Percentiles rank a stretch among this genome's conserved stretches.
Conservation (phyloP, 768 basidiomycete genomes). For the Panellus pusillus region DNA sequence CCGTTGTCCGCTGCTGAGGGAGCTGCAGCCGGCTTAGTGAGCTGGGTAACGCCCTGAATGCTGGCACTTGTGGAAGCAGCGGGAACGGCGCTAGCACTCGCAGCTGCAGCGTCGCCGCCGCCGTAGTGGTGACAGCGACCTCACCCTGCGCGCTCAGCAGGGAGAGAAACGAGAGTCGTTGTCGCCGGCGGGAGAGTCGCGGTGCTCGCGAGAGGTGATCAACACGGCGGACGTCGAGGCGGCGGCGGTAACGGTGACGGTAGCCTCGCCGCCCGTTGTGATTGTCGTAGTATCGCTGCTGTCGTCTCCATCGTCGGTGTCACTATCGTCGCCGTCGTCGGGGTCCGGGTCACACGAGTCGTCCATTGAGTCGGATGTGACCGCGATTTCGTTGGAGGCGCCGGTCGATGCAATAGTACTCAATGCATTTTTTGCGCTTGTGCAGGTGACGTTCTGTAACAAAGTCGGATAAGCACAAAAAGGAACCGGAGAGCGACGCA, state of each 20-base stretch:
- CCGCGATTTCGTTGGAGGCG: slow-evolving; percentile 41
- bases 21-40: not conserved
- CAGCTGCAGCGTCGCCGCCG: not conserved
- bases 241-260: slow-evolving; percentile 34
- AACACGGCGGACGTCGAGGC: slow-evolving; percentile 26
- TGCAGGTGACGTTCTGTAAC: slow-evolving; percentile 48
- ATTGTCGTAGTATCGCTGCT: not conserved
- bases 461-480: slow-evolving; percentile 2
- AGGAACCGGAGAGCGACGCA: slow-evolving; percentile 58
- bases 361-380: slow-evolving; percentile 22
- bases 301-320: slow-evolving; percentile 8
- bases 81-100: not conserved
- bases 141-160: not conserved
- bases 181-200: slow-evolving; percentile 37
- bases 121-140: slow-evolving; percentile 1
- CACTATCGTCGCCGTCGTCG: slow-evolving; percentile 1
- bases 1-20: not conserved
- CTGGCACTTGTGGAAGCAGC: not conserved
- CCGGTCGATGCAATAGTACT: slow-evolving; percentile 49
- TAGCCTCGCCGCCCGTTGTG: not conserved
- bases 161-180: slow-evolving; percentile 34
- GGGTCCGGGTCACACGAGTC: not conserved
- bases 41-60: not conserved
- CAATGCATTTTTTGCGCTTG: slow-evolving; percentile 45
- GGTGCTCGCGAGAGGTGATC: slow-evolving; percentile 19